Percentiles rank a stretch among this genome's conserved stretches.
These are phyloP conservation scores for Sphagnum contortum DNA, from an alignment of 225 moss, liverwort and hornwort genomes.

Conservation along the genomic window DNA sequence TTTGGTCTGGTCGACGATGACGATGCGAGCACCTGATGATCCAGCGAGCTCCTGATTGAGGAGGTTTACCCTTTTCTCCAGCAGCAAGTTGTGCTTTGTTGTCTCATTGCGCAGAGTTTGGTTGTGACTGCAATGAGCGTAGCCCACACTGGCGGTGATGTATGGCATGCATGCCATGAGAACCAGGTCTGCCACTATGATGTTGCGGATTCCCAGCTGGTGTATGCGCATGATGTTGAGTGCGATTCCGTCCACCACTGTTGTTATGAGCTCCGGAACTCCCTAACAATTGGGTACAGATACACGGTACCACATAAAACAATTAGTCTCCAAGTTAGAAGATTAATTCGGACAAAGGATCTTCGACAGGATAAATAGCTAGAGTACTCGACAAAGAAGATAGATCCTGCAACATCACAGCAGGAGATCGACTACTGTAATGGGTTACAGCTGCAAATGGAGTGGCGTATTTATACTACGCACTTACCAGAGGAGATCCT, in stretches of 20 bases:
- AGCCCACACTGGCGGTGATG: slow-evolving; percentile 27
- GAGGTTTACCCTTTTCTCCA: slow-evolving; percentile 25
- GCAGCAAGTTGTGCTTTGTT: slow-evolving; percentile 17
- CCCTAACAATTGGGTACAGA: slow-evolving; percentile 5
- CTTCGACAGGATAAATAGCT: too few species aligned
- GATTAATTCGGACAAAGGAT: too few species aligned
- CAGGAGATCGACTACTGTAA: too few species aligned
- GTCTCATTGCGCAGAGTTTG: slow-evolving; percentile 28
- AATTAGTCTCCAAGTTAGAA: too few species aligned
- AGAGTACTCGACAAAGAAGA: too few species aligned
- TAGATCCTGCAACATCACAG: too few species aligned
- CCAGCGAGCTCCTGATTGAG: slow-evolving; percentile 14
- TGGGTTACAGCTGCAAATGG: too few species aligned
- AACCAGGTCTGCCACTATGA: slow-evolving; percentile 45
- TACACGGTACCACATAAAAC: too few species aligned
- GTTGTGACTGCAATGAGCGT: slow-evolving; percentile 23
- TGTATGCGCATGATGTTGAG: slow-evolving; percentile 14
- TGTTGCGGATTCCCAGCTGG: slow-evolving; percentile 18
- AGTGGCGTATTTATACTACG: too few species aligned
- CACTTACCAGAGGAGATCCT: too few species aligned
- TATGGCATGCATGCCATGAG: slow-evolving; percentile 53
- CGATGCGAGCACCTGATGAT: slow-evolving; percentile 13
- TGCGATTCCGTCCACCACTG: slow-evolving; percentile 37
- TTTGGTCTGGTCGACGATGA: slow-evolving; percentile 41
- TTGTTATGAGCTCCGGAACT: slow-evolving; percentile 15